Base-by-base conservation (phyloP, 164 flowering plant genomes). In the Magnolia kwangsiensis region DNA sequence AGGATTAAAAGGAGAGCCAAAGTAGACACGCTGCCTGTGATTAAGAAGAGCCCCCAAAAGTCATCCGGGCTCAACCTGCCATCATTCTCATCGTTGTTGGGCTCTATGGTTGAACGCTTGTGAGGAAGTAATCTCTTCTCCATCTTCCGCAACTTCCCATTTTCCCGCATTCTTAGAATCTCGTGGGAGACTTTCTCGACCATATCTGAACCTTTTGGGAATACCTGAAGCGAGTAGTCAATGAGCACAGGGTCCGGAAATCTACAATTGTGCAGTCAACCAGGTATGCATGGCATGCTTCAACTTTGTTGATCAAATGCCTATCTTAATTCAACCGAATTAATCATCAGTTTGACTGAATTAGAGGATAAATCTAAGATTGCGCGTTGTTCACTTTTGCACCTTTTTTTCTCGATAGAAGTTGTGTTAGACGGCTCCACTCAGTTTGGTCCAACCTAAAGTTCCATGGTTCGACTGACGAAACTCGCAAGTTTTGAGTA, bases 41-140 rank as follows among this genome's bases (percentile, higher is more conserved):
- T 67, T 13, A 72, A 8, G 27, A 81, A 81, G 20, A 81, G 83
- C 2, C 66, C 78, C 74, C 72, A 75, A 21, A 81, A 81, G 74
- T 74, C 72, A 7, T 68, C 49, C 8, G 63, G 71, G 23, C 73
- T 72, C 13, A 81, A 68, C 67, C 80, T 74, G 1, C 2, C 67
- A 55, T 1, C 16, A 37, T 21, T 21, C 8, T 50, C 67, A 49
- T 76, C 79, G 67, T 76, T 55, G 5, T 13, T 29, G 13, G n/a
- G 4, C 4, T 75, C 58, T 9, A 9, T 8, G 10, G 69, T 76
- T 29, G 59, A 74, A 63, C 76, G 72, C 45, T 76, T 61, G 74
- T 24, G 61, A 9, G 11, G 3, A 6, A 50, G 7, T 16, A 69
- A 18, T 19, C 45, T 4, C 16, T n/a, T n/a, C n/a, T 50, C 72